A percentile compares a stretch with the other conserved stretches of the same genome.
phyloP scores from a whole-genome alignment of 192 early-diverging fungal genomes.

The Coemansia sp. region DNA sequence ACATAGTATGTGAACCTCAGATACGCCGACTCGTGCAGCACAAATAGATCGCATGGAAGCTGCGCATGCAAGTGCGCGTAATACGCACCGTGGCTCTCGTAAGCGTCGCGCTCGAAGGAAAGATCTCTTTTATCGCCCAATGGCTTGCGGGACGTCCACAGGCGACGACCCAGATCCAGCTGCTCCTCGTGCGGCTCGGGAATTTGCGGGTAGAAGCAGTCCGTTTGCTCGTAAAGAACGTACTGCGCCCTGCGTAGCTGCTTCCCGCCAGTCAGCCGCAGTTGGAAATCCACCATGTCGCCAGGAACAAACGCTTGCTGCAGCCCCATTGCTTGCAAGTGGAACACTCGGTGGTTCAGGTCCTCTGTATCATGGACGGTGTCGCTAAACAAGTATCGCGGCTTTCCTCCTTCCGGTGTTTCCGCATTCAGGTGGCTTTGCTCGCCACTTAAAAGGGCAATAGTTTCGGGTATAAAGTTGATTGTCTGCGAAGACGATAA shows the following conservation, averaged over 20 bases:
- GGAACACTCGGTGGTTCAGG: neutral
- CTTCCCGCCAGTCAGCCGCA: slow-evolving; percentile 27
- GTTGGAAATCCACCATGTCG: slow-evolving; percentile 38
- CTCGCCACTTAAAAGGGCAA: slow-evolving; percentile 14
- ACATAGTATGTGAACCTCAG: slow-evolving; percentile 36
- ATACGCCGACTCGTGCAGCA: slow-evolving; percentile 39
- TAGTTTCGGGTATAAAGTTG: slow-evolving; percentile 40
- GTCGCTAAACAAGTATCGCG: slow-evolving; percentile 38
- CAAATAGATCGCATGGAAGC: slow-evolving; percentile 18
- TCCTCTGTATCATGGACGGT: slow-evolving; percentile 21
- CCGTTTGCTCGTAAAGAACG: slow-evolving; percentile 36
- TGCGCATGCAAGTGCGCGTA: slow-evolving; percentile 24
- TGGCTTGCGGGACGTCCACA: slow-evolving; percentile 31
- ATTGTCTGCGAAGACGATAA: slow-evolving; percentile 27
- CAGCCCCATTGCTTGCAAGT: slow-evolving; percentile 18
- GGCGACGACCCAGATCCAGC: slow-evolving; percentile 42
- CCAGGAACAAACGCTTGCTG: slow-evolving; percentile 48
- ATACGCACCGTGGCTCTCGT: slow-evolving; percentile 27
- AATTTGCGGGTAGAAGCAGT: slow-evolving; percentile 50
- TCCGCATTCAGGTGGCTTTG: neutral
- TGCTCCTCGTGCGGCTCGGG: slow-evolving; percentile 47
- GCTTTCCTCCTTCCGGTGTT: no score
- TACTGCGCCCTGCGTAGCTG: slow-evolving; percentile 31
- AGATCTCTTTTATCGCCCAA: slow-evolving; percentile 19
- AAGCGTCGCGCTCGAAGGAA: slow-evolving; percentile 38